Base-by-base conservation (phyloP, 1,284 basidiomycete genomes). In the Mycena citricolor region DNA sequence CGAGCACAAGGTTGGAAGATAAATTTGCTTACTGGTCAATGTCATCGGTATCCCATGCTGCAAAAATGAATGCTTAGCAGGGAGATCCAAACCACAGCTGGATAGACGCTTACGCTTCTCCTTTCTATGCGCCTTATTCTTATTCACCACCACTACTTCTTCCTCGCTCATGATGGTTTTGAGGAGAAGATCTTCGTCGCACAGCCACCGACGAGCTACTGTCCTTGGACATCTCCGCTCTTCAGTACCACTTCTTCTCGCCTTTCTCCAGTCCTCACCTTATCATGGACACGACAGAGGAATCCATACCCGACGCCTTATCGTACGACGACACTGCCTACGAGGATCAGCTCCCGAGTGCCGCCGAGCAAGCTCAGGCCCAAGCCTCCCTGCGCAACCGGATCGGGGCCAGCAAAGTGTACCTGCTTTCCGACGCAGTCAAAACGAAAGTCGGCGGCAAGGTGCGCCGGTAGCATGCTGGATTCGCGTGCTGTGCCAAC, bases 41-140 rank as follows among this genome's bases (percentile, higher is more conserved):
- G 58, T 97, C 93, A 62, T 98, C 94, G 34, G 94, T 97, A 66
- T 99, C 95, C 97, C 95, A 99, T 58, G 92, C 93, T 94, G 60
- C 52, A 54, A 35, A 36, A 31, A 57, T 47, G 42, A 28, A 41
- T 44, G 13, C 26, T 20, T 20, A 47, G 26, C 17, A 31, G 14
- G 35, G 16, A 35, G 20, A 12, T 29, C 21, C 20, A 34, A 28
- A 38, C 13, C 31, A 35, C 24, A 22, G 21, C 25, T 3, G 13
- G 7, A 26, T 32, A 34, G 17, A 24, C 28, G 59, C 81, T 54
- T 62, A 94, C 91, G 92, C 69, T 95, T 95, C 11, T 94, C 91
- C 65, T 94, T 94, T 54, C 92, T 77, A 64, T 91, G 85, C 35
- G 79, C 73, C 70, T 92, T 94, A 70, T 92, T 92, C 66, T 93